phyloP scores from a whole-genome alignment of 345 rosid genomes.

The Heritiera littoralis region DNA sequence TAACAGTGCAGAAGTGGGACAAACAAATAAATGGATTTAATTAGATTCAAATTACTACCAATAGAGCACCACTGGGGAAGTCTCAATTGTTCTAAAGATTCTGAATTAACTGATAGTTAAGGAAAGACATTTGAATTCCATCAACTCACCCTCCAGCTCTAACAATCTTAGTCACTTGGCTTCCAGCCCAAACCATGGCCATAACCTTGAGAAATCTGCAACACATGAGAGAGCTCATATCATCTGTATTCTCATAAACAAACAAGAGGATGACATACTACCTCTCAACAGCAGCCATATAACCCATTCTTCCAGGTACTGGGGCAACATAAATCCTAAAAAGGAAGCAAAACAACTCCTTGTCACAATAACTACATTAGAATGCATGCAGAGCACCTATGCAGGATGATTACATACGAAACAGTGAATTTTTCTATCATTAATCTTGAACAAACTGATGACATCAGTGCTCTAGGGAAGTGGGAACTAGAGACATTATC shows the following conservation, averaged over 20 bases:
- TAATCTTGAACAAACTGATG: neutral
- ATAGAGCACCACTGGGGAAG: neutral
- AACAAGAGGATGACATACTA: constrained; percentile 28
- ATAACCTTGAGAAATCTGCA: constrained; percentile 83
- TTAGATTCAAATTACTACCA: neutral
- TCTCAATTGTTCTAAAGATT: neutral
- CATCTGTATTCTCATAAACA: constrained; percentile 19
- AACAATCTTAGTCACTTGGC: constrained; percentile 86
- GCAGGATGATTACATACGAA: constrained; percentile 1
- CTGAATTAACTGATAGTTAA: neutral
- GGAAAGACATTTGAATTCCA: constrained; percentile 7
- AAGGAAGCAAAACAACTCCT: constrained; percentile 18
- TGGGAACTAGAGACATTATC: neutral
- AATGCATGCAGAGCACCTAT: neutral
- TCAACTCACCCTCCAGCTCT: constrained; percentile 87
- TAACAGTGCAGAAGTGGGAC: neutral
- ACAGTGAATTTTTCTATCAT: neutral
- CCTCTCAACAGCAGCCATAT: constrained; percentile 77
- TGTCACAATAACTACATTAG: neutral
- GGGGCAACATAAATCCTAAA: constrained; percentile 87
- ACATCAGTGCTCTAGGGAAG: neutral
- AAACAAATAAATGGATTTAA: constrained; percentile 6
- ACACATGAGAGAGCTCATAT: constrained; percentile 21
- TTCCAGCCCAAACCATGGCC: constrained; percentile 99
- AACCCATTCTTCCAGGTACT: constrained; percentile 80